Conservation (phyloP, 202 grass and related monocot genomes). For the Thinopyrum obtusiflorum region DNA sequence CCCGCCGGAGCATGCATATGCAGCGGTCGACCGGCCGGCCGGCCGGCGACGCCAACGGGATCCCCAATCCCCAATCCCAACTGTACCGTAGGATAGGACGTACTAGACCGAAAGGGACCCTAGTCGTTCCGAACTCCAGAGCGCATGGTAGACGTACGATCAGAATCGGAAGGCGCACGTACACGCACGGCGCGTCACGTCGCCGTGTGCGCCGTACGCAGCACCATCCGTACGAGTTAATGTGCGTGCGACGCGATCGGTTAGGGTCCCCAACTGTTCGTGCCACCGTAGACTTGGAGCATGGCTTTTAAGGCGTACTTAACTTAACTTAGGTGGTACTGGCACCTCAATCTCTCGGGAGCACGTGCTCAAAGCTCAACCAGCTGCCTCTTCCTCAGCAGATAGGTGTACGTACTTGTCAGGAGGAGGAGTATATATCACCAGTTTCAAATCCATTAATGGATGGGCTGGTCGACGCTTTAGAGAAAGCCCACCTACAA, state of each 20-base stretch:
- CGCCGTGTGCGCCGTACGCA: background rate
- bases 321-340: conserved; percentile 24
- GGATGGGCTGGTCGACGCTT: background rate
- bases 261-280: background rate
- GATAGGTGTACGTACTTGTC: background rate
- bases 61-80: no score
- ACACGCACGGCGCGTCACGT: background rate
- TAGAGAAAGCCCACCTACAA: background rate
- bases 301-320: background rate
- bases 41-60: no score
- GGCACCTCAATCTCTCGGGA: background rate
- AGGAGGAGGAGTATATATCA: no score
- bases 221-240: background rate
- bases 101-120: no score
- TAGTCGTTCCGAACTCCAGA: no score
- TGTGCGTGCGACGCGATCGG: background rate
- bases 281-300: background rate
- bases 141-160: background rate
- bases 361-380: background rate
- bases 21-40: no score
- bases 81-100: no score
- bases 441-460: background rate
- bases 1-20: no score
- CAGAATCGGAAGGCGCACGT: background rate
- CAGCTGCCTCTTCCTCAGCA: background rate